Evolutionary conservation across 2,329 filamentous ascomycete genomes (phyloP), one percentile per base, ranked within the genome.

Genomic region (Colletotrichum neosansevieriae): DNA sequence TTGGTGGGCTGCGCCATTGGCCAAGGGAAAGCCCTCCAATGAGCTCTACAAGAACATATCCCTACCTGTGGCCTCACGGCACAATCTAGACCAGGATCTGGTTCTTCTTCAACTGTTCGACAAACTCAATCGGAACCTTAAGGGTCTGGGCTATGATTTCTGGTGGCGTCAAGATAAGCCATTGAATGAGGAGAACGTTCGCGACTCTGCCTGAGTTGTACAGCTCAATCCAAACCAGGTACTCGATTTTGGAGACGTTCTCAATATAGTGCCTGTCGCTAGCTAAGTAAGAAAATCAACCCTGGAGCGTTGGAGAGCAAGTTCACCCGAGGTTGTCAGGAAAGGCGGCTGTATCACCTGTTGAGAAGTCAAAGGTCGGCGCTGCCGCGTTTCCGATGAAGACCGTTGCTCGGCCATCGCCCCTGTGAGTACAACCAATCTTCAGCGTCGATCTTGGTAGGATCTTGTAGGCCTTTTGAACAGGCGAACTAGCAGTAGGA

Each of bases 361-460:
- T 84, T 2, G 79, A 80, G 76, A 92, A 91, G 77, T 92, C 88
- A 73, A 92, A 91, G 0, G 89, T 92, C 6, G 89, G 84, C 3
- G 89, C 84, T 62, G 86, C 86, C 11, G 82, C 80, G 72, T 83
- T 85, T 6, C 89, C 90, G 54, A 88, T 87, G 75, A 91, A 92
- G 3, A 91, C 86, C 0, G 89, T 91, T 0, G 89, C 89, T 29
- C 86, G 85, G 0, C 81, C 90, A 2, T 82, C 77, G 24, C 89
- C 90, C 67, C 86, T 80, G 75, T 91, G 88, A 92, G 78, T 91
- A 92, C 2, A 92, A 77, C 90, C 90, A 92, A 75, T 92, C 90
- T 72, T 91, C 88, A 5, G 88, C 87, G 86, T 89, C 66, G 29
- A 4, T 10, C 3, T 21, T n/a, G 19, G 24, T 38, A 59, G 44